Evolutionary conservation across 805 yeast genomes (phyloP), one percentile per base, ranked within the genome.

Genomic region (Candida silvicultrix): DNA sequence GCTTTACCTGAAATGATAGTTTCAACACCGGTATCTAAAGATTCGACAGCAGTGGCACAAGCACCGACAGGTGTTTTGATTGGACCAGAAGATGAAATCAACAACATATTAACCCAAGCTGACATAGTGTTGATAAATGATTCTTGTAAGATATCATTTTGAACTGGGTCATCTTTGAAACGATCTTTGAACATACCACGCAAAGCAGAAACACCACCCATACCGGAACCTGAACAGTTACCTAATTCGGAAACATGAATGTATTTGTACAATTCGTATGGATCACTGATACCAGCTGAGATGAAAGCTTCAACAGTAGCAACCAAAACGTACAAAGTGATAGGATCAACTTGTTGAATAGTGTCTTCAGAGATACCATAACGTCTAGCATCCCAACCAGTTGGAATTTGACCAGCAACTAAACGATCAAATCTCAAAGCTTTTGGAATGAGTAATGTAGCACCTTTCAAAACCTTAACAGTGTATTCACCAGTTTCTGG

Each of bases 61-160:
- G 99, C 99, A 74, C 96, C 99, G 46, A 94, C 99, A 44, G 99
- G 98, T 25, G 99, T 95, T 78, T 90, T 90, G 69, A 90, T 89
- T 50, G 99, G 99, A 71, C 99, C 99, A 49, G 97, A 89, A 6
- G 98, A 85, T 16, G 98, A 92, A 51, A 94, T 75, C 65, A 95
- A 75, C 75, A 94, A 78, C 99, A 94, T 94, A 65, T 94, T 94
- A 57, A 94, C 97, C 99, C 99, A 94, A 51, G 99, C 99, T 52
- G 96, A 78, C 97, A 94, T 92, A 44, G 98, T 94, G 77, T 94
- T 94, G 74, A 95, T 90, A 73, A 94, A 94, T 49, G 99, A 90
- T 72, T 94, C 99, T 73, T 92, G 99, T 58, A 94, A 76, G 57
- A 94, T 85, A 71, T 94, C 99, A 66, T 88, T 94, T 75, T 95